Base-by-base conservation (phyloP, 2,329 filamentous ascomycete species). In the Didymosphaeria variabile region DNA sequence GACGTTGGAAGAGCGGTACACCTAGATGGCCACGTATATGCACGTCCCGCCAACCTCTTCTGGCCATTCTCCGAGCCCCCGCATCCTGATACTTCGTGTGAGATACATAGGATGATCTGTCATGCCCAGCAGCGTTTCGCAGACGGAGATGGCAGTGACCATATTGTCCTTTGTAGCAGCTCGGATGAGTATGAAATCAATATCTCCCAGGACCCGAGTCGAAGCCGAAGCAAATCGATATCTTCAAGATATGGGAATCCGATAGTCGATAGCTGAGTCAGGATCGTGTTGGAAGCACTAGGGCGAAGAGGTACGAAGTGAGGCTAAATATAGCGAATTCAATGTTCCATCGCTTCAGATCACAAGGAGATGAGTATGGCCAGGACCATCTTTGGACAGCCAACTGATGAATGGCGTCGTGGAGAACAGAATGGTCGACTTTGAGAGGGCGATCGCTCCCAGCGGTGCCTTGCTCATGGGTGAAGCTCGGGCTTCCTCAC, bases 391-490 rank as follows among this genome's bases (percentile, higher is more conserved):
- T 7, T 26, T n/a, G 49, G 45, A 49, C 45, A 31, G 15, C 12
- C n/a, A n/a, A 46, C 44, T 26, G 10, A n/a, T 26, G 23, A 31
- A 31, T 8, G 19, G 5, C 29, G n/a, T 50, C n/a, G 47, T 34
- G 29, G 47, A 29, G 23, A 5, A 17, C 29, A n/a, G 23, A 19
- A 44, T 45, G 36, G n/a, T 23, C 8, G 23, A 32, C 10, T 34
- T 90, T 95, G 85, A 97, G 97, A 79, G 90, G 94, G 29, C 15
- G 29, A 34, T 36, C 47, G 17, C 47, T n/a, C n/a, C n/a, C n/a
- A n/a, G n/a, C n/a, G n/a, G n/a, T n/a, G n/a, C n/a, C n/a, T n/a
- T 29, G 47, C 36, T 31, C 34, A 19, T 51, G 38, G 79, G 93
- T 90, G 68, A 38, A 50, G 56, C 56, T 58, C 38, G 49, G 56